Conservation (phyloP, 2,329 filamentous ascomycete genomes). For the Fusarium algeriense region DNA sequence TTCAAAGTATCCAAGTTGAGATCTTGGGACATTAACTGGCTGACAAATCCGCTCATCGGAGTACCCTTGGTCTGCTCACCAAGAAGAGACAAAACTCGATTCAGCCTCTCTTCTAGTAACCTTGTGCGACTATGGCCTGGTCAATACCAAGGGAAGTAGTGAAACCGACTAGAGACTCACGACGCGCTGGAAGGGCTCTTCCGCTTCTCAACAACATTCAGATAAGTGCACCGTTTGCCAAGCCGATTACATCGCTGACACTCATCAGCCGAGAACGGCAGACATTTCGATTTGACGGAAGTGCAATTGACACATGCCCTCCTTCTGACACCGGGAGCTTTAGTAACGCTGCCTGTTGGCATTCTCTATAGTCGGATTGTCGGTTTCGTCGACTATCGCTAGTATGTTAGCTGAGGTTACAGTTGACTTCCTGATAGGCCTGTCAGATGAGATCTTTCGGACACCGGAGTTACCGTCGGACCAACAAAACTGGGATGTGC, state of each 20-base stretch:
- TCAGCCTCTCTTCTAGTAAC: slow-evolving; percentile 10
- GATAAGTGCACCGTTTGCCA: slow-evolving; percentile 18
- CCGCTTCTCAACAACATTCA: slow-evolving; percentile 21
- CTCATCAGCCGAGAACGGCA: slow-evolving; percentile 25
- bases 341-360: neutral
- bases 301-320: slow-evolving; percentile 34
- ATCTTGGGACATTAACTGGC: neutral
- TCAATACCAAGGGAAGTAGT: neutral
- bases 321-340: slow-evolving; percentile 7
- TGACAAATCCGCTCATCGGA: slow-evolving; percentile 4
- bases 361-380: neutral
- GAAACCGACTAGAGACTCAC: neutral
- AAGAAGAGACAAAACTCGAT: slow-evolving; percentile 2
- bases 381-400: neutral
- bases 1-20: neutral
- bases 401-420: neutral
- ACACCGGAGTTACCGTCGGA: slow-evolving; percentile 20
- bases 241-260: slow-evolving; percentile 29
- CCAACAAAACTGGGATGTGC: slow-evolving; percentile 5
- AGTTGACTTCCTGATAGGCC: neutral
- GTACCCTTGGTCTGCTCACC: neutral
- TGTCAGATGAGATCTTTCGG: neutral
- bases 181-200: slow-evolving; percentile 15
- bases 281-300: slow-evolving; percentile 28
- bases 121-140: neutral